A percentile compares a stretch with the other conserved stretches of the same genome.
phyloP scores from a whole-genome alignment of 345 rosid genomes.

The Firmiana major region DNA sequence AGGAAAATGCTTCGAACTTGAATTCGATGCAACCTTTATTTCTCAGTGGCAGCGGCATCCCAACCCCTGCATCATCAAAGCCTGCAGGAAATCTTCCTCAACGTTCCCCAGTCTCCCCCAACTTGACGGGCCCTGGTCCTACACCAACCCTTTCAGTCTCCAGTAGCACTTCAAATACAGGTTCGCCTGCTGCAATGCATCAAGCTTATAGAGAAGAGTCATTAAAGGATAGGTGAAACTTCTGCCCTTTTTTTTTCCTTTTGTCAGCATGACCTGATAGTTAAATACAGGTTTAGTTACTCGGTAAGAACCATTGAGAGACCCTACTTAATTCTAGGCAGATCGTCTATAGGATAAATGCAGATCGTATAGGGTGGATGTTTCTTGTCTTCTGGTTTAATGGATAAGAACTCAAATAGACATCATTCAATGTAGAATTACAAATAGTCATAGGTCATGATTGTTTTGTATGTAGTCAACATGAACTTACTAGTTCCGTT shows the following conservation, averaged over 20 bases:
- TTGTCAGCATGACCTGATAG: not conserved
- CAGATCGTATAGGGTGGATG: not conserved
- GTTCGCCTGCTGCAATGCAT: slow-evolving; percentile 14
- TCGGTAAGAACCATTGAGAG: not conserved
- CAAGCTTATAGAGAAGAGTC: slow-evolving; percentile 13
- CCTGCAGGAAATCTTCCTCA: slow-evolving; percentile 7
- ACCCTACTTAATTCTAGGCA: slow-evolving; percentile 1
- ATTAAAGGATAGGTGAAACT: slow-evolving; percentile 19
- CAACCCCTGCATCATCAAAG: slow-evolving; percentile 20
- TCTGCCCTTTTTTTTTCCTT: not conserved
- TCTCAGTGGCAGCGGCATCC: slow-evolving; percentile 23
- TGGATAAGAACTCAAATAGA: not conserved
- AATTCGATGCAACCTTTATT: slow-evolving; percentile 34
- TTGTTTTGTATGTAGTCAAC: not conserved
- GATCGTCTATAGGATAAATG: not conserved
- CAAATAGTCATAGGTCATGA: not conserved
- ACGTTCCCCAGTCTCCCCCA: slow-evolving; percentile 7
- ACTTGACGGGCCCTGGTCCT: slow-evolving; percentile 5
- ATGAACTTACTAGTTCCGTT: not conserved
- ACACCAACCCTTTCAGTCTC: slow-evolving; percentile 22
- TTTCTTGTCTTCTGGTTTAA: not conserved
- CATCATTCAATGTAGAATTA: not conserved
- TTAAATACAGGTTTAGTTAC: not conserved
- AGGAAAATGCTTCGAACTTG: slow-evolving; percentile 39
- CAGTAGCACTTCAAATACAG: slow-evolving; percentile 16